Evolutionary conservation across 208 protist genomes (phyloP).

Genomic region (Entamoeba nuttalli): DNA sequence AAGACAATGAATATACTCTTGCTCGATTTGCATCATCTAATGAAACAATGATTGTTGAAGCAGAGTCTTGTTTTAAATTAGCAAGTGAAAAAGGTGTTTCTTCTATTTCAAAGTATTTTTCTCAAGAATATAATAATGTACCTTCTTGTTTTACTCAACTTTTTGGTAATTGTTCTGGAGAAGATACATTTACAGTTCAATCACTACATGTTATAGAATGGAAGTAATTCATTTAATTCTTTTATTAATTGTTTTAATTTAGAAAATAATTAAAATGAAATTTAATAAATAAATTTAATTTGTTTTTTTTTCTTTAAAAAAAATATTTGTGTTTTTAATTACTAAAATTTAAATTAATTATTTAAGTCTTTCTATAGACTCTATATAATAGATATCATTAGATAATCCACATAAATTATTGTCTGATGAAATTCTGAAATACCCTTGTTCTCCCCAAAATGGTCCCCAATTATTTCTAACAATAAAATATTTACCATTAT

Average conservation of each 20-base stretch:
- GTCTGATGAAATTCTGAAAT: conserved; percentile 14
- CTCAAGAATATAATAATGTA: not conserved
- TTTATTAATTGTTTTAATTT: too few species aligned
- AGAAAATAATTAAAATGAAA: too few species aligned
- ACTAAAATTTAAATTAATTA: too few species aligned
- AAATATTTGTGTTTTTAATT: too few species aligned
- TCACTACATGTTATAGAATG: not conserved
- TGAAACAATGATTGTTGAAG: not conserved
- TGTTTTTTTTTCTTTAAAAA: too few species aligned
- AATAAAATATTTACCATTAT: conserved; percentile 20
- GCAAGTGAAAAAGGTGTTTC: not conserved
- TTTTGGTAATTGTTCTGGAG: not conserved
- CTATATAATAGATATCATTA: not conserved
- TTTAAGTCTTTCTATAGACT: too few species aligned
- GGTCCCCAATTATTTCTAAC: conserved; percentile 30
- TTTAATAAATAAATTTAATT: too few species aligned
- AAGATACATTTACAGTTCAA: not conserved
- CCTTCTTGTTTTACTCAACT: not conserved
- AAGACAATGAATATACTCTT: not conserved
- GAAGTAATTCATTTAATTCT: not conserved
- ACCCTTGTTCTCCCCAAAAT: conserved; percentile 32
- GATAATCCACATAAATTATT: not conserved
- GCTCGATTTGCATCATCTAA: not conserved
- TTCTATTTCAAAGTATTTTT: not conserved
- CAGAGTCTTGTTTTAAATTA: not conserved